phyloP scores from a whole-genome alignment of 306 rosid species.

The Sindora glabra region DNA sequence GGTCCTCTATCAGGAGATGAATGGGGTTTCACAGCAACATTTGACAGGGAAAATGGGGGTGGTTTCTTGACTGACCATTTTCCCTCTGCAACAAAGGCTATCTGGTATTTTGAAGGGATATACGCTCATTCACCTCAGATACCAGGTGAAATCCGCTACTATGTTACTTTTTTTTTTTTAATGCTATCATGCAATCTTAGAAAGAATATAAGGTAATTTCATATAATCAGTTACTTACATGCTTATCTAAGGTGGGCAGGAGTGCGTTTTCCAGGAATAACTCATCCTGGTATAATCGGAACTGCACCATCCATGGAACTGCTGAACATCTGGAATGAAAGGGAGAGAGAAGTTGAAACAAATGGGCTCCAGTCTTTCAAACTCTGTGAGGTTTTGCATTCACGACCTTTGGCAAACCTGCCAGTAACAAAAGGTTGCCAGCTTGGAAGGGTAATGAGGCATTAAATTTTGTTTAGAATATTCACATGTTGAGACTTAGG shows the following conservation, averaged over 20 bases:
- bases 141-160: conserved; percentile 49
- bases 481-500: no score
- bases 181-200: not conserved
- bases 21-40: conserved; percentile 88
- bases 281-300: conserved; percentile 88
- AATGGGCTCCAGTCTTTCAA: conserved; percentile 55
- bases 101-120: conserved; percentile 92
- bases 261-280: conserved; percentile 84
- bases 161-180: not conserved
- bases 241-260: conserved; percentile 30
- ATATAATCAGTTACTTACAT: not conserved
- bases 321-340: conserved; percentile 70
- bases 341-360: conserved; percentile 58
- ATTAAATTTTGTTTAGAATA: no score
- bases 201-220: not conserved
- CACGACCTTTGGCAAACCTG: conserved; percentile 78
- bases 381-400: conserved; percentile 79
- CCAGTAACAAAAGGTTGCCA: conserved; percentile 60
- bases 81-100: conserved; percentile 78
- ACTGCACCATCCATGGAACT: conserved; percentile 90
- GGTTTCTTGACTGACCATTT: conserved; percentile 86
- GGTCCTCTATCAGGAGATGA: conserved; percentile 94
- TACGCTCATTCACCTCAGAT: conserved; percentile 91
- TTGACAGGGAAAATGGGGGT: conserved; percentile 94
- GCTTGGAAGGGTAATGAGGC: conserved; percentile 83